Evolutionary conservation across 768 basidiomycete genomes (phyloP).

Genomic region (Pisolithus orientalis): DNA sequence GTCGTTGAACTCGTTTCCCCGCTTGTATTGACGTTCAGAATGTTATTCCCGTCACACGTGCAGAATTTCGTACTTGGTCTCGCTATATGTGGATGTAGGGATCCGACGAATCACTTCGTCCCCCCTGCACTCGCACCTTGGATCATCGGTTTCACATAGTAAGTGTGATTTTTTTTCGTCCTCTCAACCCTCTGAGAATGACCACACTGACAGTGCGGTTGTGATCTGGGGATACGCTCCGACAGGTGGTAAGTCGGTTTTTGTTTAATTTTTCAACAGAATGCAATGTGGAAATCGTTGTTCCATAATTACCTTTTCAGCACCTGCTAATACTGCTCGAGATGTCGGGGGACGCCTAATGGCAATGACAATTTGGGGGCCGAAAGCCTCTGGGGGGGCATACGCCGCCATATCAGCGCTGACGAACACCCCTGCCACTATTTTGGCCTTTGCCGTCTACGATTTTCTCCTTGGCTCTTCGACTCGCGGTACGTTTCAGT

Average conservation of each 20-base stretch:
- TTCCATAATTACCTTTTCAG: too few relatives aligned
- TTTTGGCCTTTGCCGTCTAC: constrained; percentile 49
- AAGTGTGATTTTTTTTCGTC: neutral
- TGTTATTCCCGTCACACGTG: neutral
- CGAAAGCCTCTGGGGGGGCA: constrained; percentile 40
- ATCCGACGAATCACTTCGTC: constrained; percentile 54
- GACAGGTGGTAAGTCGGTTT: constrained; percentile 33
- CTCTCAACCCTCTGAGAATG: neutral
- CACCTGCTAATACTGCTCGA: constrained; percentile 37
- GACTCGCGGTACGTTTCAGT: constrained; percentile 41
- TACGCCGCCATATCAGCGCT: constrained; percentile 62
- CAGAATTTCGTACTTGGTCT: constrained; percentile 38
- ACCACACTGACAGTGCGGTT: constrained; percentile 33
- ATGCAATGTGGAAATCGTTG: too few relatives aligned
- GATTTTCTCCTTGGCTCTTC: constrained; percentile 54
- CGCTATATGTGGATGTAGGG: constrained; percentile 45
- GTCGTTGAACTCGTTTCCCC: neutral
- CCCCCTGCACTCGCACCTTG: constrained; percentile 49
- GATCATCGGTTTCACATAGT: constrained; percentile 59
- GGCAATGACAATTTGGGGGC: constrained; percentile 57
- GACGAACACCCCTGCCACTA: constrained; percentile 59
- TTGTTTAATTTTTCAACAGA: neutral
- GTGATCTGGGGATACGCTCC: constrained; percentile 58
- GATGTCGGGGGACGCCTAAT: constrained; percentile 63
- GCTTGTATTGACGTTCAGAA: neutral